A percentile compares a stretch with the other conserved stretches of the same genome.
Conservation (phyloP, 1,139 yeast genomes). For the Pichia norvegensis region DNA sequence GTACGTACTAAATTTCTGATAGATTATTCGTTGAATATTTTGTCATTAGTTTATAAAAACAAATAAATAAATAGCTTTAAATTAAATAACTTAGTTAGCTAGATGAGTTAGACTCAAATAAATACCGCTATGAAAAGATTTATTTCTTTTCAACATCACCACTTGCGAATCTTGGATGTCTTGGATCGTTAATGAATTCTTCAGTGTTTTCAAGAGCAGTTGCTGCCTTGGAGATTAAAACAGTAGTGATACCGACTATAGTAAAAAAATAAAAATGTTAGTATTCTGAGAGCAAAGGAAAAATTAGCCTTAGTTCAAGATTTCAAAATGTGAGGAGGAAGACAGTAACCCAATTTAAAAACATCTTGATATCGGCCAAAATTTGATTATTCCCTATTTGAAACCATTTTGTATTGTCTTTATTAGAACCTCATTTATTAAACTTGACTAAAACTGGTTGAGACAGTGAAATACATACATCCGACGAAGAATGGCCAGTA, state of each 20-base stretch:
- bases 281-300: constrained; percentile 7
- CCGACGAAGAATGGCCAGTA: constrained; percentile 66
- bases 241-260: constrained; percentile 44
- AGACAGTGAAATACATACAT: constrained; percentile 31
- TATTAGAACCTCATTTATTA: background rate
- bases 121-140: constrained; percentile 4
- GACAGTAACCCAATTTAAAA: too few relatives aligned
- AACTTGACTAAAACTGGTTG: background rate
- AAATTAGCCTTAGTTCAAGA: background rate
- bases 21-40: constrained; percentile 12
- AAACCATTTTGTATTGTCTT: too few relatives aligned
- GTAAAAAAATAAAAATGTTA: constrained; percentile 14
- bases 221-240: constrained; percentile 50
- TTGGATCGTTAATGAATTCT: constrained; percentile 70
- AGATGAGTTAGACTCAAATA: constrained; percentile 4
- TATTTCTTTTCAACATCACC: constrained; percentile 40
- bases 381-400: too few relatives aligned
- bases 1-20: too few relatives aligned
- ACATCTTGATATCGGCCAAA: too few relatives aligned
- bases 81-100: constrained; percentile 1
- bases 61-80: constrained; percentile 2
- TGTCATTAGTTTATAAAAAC: constrained; percentile 4
- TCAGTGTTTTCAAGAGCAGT: constrained; percentile 46
- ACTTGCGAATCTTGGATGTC: constrained; percentile 60
- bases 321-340: too few relatives aligned